phyloP scores from a whole-genome alignment of 805 yeast species.

The Teunomyces barrocoloradensis region DNA sequence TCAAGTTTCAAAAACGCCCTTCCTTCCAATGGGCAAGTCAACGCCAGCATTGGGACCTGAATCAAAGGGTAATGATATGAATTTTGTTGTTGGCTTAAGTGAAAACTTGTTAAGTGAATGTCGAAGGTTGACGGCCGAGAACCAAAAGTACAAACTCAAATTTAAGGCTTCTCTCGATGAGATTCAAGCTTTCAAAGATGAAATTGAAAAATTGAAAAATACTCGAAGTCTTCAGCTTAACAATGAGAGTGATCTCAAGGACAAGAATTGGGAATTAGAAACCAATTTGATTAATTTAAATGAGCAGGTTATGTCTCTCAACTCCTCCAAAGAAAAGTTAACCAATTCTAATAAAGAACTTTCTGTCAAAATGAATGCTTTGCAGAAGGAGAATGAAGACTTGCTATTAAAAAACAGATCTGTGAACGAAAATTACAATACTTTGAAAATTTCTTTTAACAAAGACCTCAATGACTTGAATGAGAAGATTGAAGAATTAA shows the following conservation, averaged over 20 bases:
- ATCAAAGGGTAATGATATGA: conserved; percentile 58
- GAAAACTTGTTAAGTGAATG: conserved; percentile 71
- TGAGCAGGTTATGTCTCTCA: conserved; percentile 41
- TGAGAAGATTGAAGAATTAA: conserved; percentile 53
- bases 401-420: conserved; percentile 37
- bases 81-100: conserved; percentile 70
- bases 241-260: conserved; percentile 51
- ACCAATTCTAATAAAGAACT: conserved; percentile 32
- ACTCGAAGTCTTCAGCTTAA: conserved; percentile 32
- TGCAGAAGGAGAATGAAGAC: conserved; percentile 51
- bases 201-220: conserved; percentile 32
- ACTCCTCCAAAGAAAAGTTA: conserved; percentile 40
- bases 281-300: conserved; percentile 44
- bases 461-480: conserved; percentile 49
- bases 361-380: conserved; percentile 20
- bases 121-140: conserved; percentile 66
- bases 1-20: neutral
- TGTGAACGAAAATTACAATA: conserved; percentile 37
- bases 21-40: conserved; percentile 14
- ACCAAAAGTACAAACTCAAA: conserved; percentile 43
- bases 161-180: conserved; percentile 45
- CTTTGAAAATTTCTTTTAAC: conserved; percentile 33
- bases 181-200: conserved; percentile 35
- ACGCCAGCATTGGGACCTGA: conserved; percentile 41
- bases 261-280: conserved; percentile 66